Evolutionary conservation across 2,329 filamentous ascomycete genomes (phyloP), one percentile per base, ranked within the genome.

Genomic region (Penicillium sp.): DNA sequence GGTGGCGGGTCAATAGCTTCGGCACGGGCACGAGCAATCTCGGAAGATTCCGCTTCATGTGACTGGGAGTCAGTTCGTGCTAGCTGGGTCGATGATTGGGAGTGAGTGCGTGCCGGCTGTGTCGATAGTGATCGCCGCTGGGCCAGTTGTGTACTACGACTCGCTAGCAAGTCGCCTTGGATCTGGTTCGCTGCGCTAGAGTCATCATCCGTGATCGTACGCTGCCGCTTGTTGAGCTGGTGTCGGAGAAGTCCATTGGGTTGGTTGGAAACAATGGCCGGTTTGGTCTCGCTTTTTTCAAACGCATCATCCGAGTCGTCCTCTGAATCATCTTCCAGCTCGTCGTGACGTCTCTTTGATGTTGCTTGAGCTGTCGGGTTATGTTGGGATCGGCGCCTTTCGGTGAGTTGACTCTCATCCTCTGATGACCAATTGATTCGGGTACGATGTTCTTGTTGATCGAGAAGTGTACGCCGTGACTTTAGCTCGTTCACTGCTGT

Each of bases 231-330:
- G 6, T 48, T 43, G n/a, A 46, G 24, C 10, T 29, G 28, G 24
- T 5, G 24, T 23, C 43, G 51, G 8, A 49, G 50, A 2, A 65
- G 65, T 66, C 67, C 77, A 60, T 58, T 64, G 42, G 54, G 75
- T 71, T 49, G 75, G 68, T 56, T 69, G 56, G 53, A 69, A 3
- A 47, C 62, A 6, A 71, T 55, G n/a, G 69, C 67, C 3, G 64
- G 59, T 7, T 66, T 63, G 11, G 76, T 75, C 6, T 63, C 64
- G 46, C 75, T 70, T 2, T 66, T 66, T 34, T 79, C 74, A 53
- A 81, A 82, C 1, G 71, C 78, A 40, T 77, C 75, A 8, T 79
- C 77, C 43, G 74, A 73, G n/a, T 59, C 54, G 9, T 63, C 59
- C 1, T 67, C 64, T 46, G 74, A 73, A 13, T 58, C 54, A 10